phyloP scores from a whole-genome alignment of 164 flowering plant species.

The Vitis rupestris region DNA sequence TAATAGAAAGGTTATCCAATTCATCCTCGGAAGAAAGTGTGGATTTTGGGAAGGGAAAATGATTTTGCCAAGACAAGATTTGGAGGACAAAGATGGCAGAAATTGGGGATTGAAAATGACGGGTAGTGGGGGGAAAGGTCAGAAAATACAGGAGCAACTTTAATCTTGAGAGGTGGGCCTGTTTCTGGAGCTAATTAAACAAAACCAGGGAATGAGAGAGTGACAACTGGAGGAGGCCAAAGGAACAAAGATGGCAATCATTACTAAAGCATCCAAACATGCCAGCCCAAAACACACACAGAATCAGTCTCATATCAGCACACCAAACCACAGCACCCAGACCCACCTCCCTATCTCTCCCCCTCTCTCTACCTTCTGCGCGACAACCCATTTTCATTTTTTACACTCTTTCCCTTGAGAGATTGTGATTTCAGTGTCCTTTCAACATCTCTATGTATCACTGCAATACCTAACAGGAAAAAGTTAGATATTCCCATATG shows the following conservation, averaged over 20 bases:
- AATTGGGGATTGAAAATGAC: neutral
- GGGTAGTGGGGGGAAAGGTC: slow-evolving; percentile 6
- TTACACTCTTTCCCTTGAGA: slow-evolving; percentile 8
- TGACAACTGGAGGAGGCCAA: slow-evolving; percentile 46
- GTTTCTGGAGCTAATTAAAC: slow-evolving; percentile 16
- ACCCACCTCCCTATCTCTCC: slow-evolving; percentile 1
- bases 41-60: neutral
- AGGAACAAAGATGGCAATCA: slow-evolving; percentile 49
- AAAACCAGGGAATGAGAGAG: slow-evolving; percentile 25
- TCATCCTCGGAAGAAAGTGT: too few relatives aligned
- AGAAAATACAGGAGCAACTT: slow-evolving; percentile 22
- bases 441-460: slow-evolving; percentile 38
- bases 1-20: too few relatives aligned
- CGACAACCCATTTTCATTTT: slow-evolving; percentile 6
- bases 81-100: slow-evolving; percentile 1
- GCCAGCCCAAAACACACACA: slow-evolving; percentile 21
- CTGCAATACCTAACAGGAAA: slow-evolving; percentile 19
- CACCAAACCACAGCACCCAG: slow-evolving; percentile 5
- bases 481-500: slow-evolving; percentile 24
- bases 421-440: slow-evolving; percentile 35
- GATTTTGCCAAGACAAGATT: slow-evolving; percentile 8
- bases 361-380: slow-evolving; percentile 1
- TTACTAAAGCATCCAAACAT: slow-evolving; percentile 34
- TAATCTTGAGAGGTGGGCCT: slow-evolving; percentile 21
- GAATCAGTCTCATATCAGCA: slow-evolving; percentile 35